Conservation (phyloP, 192 early-diverging fungal genomes). For the Backusella luteola region DNA sequence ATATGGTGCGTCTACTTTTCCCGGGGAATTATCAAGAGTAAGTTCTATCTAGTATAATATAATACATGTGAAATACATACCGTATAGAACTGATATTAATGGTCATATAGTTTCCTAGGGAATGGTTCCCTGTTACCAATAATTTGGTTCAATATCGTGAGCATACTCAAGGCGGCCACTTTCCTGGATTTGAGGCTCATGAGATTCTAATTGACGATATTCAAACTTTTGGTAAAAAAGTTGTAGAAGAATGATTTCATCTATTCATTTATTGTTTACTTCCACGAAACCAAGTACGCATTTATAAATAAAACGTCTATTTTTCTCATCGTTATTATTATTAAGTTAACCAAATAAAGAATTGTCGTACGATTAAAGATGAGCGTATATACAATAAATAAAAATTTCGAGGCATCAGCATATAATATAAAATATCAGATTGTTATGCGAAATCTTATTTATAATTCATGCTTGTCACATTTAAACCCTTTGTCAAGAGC, state of each 20-base stretch:
- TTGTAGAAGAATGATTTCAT: neutral
- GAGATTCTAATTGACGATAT: slow-evolving; percentile 50
- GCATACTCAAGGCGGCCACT: slow-evolving; percentile 52
- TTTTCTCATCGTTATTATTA: no score
- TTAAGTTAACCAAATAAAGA: no score
- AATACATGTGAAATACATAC: neutral
- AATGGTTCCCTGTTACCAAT: neutral
- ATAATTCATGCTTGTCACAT: no score
- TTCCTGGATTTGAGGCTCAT: slow-evolving; percentile 58
- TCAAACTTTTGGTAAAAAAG: slow-evolving; percentile 10
- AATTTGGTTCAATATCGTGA: neutral
- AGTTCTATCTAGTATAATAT: neutral
- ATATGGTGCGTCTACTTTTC: neutral
- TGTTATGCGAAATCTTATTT: no score
- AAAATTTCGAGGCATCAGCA: no score
- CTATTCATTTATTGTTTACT: no score
- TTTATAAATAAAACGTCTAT: no score
- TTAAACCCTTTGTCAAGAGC: no score
- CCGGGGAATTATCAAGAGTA: neutral
- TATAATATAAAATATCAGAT: no score
- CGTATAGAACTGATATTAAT: neutral
- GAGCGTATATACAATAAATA: no score
- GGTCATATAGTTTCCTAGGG: neutral
- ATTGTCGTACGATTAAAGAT: no score
- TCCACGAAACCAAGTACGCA: no score